Percentiles rank a stretch among this genome's conserved stretches.
Conservation (phyloP, 805 yeast species). For the Diddensiella santjacobensis region DNA sequence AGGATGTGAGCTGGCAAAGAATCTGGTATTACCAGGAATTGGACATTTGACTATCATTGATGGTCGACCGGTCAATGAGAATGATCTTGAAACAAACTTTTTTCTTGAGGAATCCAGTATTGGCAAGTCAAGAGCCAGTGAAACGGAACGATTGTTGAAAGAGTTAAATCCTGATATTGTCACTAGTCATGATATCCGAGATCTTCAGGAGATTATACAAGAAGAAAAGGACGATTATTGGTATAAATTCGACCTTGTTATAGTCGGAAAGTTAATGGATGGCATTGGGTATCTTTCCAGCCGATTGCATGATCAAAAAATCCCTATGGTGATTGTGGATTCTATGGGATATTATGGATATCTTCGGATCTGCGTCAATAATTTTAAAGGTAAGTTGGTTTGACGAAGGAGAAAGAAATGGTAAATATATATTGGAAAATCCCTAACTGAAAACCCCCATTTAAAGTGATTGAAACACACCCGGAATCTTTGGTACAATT, state of each 20-base stretch:
- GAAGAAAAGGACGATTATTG: slow-evolving; percentile 26
- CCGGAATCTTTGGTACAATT: slow-evolving; percentile 60
- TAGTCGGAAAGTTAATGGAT: slow-evolving; percentile 39
- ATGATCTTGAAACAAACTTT: slow-evolving; percentile 58
- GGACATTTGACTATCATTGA: slow-evolving; percentile 64
- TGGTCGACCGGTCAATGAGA: slow-evolving; percentile 36
- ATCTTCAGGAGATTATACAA: background rate
- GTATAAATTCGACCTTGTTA: slow-evolving; percentile 48
- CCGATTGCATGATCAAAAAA: slow-evolving; percentile 40
- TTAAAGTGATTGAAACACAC: slow-evolving; percentile 67
- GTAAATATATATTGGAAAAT: no score
- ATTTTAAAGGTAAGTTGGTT: slow-evolving; percentile 39
- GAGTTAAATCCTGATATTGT: slow-evolving; percentile 61
- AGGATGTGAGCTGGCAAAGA: slow-evolving; percentile 65
- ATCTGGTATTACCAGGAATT: slow-evolving; percentile 69
- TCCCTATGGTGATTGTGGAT: slow-evolving; percentile 53
- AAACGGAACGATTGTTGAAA: slow-evolving; percentile 40
- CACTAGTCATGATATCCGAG: slow-evolving; percentile 30
- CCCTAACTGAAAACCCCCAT: background rate
- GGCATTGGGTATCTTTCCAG: slow-evolving; percentile 33
- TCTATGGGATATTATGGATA: slow-evolving; percentile 65
- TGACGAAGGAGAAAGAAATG: background rate
- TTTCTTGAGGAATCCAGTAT: slow-evolving; percentile 47
- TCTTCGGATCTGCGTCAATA: slow-evolving; percentile 48
- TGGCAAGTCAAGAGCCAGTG: slow-evolving; percentile 41